Conservation (phyloP, 495 filamentous ascomycete species). For the Hypomontagnella submonticulosa region DNA sequence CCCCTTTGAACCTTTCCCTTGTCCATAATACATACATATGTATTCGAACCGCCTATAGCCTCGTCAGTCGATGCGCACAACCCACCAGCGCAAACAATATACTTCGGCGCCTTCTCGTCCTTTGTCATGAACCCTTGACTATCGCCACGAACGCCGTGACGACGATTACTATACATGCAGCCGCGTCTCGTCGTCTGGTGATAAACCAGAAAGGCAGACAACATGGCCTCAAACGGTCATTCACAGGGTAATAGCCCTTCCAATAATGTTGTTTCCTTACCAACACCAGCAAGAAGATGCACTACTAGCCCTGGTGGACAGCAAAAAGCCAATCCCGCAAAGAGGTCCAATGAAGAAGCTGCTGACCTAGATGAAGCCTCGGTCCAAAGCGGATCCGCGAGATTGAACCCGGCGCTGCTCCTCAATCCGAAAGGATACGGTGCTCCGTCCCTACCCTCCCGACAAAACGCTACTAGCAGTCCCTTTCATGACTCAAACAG, state of each 20-base stretch:
- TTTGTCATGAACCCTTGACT: conserved; percentile 32
- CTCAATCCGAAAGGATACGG: conserved; percentile 52
- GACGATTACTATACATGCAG: conserved; percentile 30
- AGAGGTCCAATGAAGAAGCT: conserved; percentile 27
- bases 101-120: conserved; percentile 11
- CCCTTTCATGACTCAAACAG: conserved; percentile 30
- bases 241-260: conserved; percentile 35
- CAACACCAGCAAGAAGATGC: conserved; percentile 10
- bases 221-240: conserved; percentile 37
- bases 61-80: conserved; percentile 23
- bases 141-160: neutral
- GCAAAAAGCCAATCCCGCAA: conserved; percentile 15
- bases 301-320: conserved; percentile 1
- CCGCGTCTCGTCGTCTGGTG: conserved; percentile 20
- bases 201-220: conserved; percentile 27
- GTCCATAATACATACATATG: conserved; percentile 1
- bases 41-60: conserved; percentile 4
- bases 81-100: conserved; percentile 10
- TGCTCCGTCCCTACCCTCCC: conserved; percentile 15
- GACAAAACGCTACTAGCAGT: conserved; percentile 16
- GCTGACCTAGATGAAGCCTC: conserved; percentile 37
- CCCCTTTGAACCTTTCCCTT: conserved; percentile 7
- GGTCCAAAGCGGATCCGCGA: conserved; percentile 37
- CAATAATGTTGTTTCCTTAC: conserved; percentile 4
- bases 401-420: conserved; percentile 49